These are phyloP conservation scores for Populus pruinosa DNA, from an alignment of 345 rosid genomes.

Conservation along the genomic window DNA sequence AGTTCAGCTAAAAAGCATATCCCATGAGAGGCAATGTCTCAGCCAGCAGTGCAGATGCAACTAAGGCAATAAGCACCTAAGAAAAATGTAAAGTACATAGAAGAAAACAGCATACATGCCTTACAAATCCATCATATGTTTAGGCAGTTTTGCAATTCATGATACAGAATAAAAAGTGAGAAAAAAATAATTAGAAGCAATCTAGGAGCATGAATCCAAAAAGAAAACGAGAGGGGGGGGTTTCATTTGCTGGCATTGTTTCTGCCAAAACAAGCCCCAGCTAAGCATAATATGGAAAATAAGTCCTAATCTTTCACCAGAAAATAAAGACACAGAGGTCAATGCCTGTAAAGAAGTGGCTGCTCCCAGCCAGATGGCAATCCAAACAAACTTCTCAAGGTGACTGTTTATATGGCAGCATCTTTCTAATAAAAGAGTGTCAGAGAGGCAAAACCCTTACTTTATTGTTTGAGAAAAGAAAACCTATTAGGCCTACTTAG, in stretches of 20 bases:
- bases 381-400: neutral
- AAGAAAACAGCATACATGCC: neutral
- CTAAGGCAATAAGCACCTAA: neutral
- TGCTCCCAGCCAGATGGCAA: neutral
- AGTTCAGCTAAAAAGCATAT: neutral
- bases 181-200: neutral
- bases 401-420: neutral
- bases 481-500: neutral
- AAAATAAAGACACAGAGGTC: no score
- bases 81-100: neutral
- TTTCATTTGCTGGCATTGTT: neutral
- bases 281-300: neutral
- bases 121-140: neutral
- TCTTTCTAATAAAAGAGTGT: neutral
- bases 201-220: neutral
- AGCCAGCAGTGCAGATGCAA: neutral
- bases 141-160: neutral
- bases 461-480: neutral
- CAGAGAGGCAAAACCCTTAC: neutral
- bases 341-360: neutral
- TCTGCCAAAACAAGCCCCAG: neutral
- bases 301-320: no score
- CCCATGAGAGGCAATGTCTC: neutral
- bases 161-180: neutral
- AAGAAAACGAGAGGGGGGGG: neutral